Percentiles rank a stretch among this genome's conserved stretches.
Conservation (phyloP, 495 filamentous ascomycete genomes). For the Choiromyces venosus region DNA sequence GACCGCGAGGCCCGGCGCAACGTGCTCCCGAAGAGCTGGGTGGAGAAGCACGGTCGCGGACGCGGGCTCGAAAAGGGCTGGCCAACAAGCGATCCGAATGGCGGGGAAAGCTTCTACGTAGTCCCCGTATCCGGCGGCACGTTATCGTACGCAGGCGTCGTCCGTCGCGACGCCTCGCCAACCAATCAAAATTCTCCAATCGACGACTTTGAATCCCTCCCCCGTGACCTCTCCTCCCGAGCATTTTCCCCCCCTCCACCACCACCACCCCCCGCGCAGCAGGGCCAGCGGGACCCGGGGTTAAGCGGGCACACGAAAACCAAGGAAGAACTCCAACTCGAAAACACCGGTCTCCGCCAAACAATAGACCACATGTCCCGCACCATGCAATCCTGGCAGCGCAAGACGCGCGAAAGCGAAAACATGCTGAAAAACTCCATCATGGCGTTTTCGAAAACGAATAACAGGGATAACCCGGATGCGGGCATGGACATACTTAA, state of each 20-base stretch:
- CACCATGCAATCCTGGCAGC: conserved; percentile 37
- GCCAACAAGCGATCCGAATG: conserved; percentile 42
- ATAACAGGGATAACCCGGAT: background rate
- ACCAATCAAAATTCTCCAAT: conserved; percentile 5
- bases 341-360: conserved; percentile 35
- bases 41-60: conserved; percentile 45
- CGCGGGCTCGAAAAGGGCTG: conserved; percentile 46
- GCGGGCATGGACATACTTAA: conserved; percentile 32
- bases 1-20: conserved; percentile 26
- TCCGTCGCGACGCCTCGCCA: conserved; percentile 43
- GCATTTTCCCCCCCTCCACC: background rate
- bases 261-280: conserved; percentile 1
- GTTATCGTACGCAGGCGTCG: conserved; percentile 79
- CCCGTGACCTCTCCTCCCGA: background rate
- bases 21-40: conserved; percentile 42
- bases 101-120: conserved; percentile 65
- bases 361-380: conserved; percentile 37
- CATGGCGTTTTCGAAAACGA: conserved; percentile 27
- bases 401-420: conserved; percentile 36
- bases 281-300: conserved; percentile 9
- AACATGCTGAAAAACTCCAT: conserved; percentile 34
- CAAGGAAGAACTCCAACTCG: conserved; percentile 38
- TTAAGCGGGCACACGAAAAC: conserved; percentile 30
- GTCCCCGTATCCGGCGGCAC: conserved; percentile 87
- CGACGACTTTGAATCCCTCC: conserved; percentile 19